Conservation (phyloP, 306 rosid species). For the Acacia crassicarpa region DNA sequence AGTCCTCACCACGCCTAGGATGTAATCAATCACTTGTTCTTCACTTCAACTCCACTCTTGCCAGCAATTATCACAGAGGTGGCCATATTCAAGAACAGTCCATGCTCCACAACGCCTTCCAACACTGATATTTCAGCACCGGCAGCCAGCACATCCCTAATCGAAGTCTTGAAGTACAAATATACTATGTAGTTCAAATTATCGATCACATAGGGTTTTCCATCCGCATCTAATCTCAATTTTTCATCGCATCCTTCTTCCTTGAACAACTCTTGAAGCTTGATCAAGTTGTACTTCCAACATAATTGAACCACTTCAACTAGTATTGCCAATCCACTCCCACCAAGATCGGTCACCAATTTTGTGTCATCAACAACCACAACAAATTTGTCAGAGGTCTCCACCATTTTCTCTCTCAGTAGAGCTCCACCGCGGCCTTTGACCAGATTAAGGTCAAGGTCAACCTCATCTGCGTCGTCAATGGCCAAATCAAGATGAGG, state of each 20-base stretch:
- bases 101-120: conserved; percentile 88
- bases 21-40: conserved; percentile 45
- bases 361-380: conserved; percentile 80
- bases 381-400: conserved; percentile 70
- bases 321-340: conserved; percentile 81
- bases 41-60: conserved; percentile 57
- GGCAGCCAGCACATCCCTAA: conserved; percentile 53
- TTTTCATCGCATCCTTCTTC: conserved; percentile 72
- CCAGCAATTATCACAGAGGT: conserved; percentile 72
- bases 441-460: conserved; percentile 69
- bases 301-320: conserved; percentile 91
- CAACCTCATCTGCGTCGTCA: conserved; percentile 89
- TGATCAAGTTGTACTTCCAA: conserved; percentile 68
- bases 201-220: conserved; percentile 72
- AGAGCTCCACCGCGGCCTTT: conserved; percentile 87
- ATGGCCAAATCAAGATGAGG: conserved; percentile 75
- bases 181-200: conserved; percentile 78
- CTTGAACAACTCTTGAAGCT: conserved; percentile 63
- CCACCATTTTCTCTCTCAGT: conserved; percentile 78
- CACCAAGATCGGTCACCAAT: conserved; percentile 65
- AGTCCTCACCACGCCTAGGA: not conserved
- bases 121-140: conserved; percentile 68
- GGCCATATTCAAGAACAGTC: conserved; percentile 78
- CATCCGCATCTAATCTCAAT: conserved; percentile 56
- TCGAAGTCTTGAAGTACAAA: conserved; percentile 75